Percentiles rank a stretch among this genome's conserved stretches.
Evolutionary conservation across 2,329 filamentous ascomycete genomes (phyloP).

Genomic region (Pseudofabraea citricarpa): DNA sequence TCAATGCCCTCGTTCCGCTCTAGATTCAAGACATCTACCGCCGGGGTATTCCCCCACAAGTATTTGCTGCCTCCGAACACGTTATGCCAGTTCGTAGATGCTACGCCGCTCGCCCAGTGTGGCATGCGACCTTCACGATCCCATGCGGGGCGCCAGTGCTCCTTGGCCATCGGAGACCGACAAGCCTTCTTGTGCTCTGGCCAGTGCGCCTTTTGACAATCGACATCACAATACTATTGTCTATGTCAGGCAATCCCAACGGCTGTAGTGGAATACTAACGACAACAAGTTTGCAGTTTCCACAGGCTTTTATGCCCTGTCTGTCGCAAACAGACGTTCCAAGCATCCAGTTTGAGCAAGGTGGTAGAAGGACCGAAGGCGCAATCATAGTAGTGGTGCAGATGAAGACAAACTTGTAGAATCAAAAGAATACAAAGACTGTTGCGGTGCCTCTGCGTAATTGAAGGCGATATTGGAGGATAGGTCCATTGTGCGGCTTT

Average conservation of each 20-base stretch:
- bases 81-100: not conserved
- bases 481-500: not conserved
- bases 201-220: constrained; percentile 14
- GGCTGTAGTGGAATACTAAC: constrained; percentile 1
- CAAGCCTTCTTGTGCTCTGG: constrained; percentile 12
- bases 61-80: constrained; percentile 10
- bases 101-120: not conserved
- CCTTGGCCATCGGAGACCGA: constrained; percentile 10
- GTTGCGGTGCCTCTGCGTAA: not conserved
- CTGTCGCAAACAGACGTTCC: constrained; percentile 2
- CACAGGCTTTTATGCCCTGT: constrained; percentile 2
- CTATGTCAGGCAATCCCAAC: not conserved
- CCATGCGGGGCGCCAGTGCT: constrained; percentile 10
- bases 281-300: constrained; percentile 6
- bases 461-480: not conserved
- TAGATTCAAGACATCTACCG: constrained; percentile 12
- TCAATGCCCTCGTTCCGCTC: constrained; percentile 10
- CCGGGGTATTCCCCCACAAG: constrained; percentile 15
- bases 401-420: constrained; percentile 1
- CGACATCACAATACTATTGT: constrained; percentile 1
- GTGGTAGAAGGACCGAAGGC: constrained; percentile 3
- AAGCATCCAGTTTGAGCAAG: constrained; percentile 7
- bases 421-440: not conserved
- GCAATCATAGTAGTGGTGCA: constrained; percentile 2
- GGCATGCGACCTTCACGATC: constrained; percentile 8